Percentiles rank a stretch among this genome's conserved stretches.
These are phyloP conservation scores for Vitis amurensis DNA, from an alignment of 164 flowering plant genomes.

Conservation along the genomic window DNA sequence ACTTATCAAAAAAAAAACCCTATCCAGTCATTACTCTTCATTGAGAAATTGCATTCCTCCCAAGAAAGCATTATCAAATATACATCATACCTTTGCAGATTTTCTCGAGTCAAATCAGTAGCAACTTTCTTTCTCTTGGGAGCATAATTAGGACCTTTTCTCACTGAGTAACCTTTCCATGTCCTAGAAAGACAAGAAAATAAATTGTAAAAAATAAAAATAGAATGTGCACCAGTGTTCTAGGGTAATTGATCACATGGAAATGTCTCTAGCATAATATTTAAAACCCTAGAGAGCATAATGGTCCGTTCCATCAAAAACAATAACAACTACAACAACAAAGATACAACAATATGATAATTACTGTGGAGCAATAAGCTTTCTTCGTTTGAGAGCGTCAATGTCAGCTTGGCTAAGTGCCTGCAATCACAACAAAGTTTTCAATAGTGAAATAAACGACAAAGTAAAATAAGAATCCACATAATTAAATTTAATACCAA, in stretches of 20 bases:
- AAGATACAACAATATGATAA: slow-evolving; percentile 7
- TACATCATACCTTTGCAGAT: slow-evolving; percentile 62
- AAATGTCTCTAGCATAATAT: neutral
- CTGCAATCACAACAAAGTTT: slow-evolving; percentile 36
- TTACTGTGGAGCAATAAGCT: slow-evolving; percentile 75
- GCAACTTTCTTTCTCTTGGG: slow-evolving; percentile 73
- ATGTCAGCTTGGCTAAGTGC: slow-evolving; percentile 43
- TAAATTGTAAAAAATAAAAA: neutral
- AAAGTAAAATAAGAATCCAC: neutral
- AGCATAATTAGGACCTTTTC: slow-evolving; percentile 80
- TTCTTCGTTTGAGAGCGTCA: slow-evolving; percentile 69
- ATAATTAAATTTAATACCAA: neutral
- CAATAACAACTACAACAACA: neutral
- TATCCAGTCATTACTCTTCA: too few species aligned
- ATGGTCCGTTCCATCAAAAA: neutral
- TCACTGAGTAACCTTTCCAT: slow-evolving; percentile 80
- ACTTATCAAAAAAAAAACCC: too few species aligned
- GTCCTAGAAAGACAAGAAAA: slow-evolving; percentile 37
- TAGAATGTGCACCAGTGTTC: neutral
- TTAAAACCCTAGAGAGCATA: neutral
- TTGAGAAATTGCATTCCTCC: neutral
- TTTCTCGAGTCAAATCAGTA: slow-evolving; percentile 83
- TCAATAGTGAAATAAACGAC: neutral
- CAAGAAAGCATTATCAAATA: neutral
- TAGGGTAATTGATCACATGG: neutral